Evolutionary conservation across 176 grass and related monocot species (phyloP).

Genomic region (Triticum urartu): DNA sequence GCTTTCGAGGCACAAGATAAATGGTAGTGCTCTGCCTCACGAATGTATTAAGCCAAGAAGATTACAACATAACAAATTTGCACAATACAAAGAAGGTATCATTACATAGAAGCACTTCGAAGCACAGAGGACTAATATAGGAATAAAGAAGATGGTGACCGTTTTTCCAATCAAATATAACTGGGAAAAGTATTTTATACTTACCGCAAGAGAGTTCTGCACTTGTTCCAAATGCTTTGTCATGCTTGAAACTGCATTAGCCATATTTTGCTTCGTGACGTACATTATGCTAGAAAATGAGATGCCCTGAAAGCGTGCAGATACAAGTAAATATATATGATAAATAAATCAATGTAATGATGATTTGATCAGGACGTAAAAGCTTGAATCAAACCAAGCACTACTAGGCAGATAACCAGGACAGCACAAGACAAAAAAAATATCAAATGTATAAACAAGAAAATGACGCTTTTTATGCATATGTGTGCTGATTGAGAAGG

Average conservation of each 20-base stretch:
- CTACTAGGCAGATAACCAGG: not conserved
- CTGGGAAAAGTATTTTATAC: not conserved
- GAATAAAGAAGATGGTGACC: not conserved
- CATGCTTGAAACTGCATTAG: slow-evolving; percentile 76
- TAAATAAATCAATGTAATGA: not conserved
- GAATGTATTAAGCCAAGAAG: not conserved
- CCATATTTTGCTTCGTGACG: slow-evolving; percentile 79
- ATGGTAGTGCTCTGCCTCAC: not conserved
- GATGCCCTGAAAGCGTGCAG: slow-evolving; percentile 46
- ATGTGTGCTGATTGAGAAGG: not conserved
- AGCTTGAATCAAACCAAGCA: slow-evolving; percentile 6
- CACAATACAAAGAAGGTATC: not conserved
- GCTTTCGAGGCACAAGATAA: not conserved
- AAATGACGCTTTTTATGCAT: not conserved
- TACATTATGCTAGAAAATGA: slow-evolving; percentile 84
- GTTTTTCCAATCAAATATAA: not conserved
- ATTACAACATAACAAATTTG: not conserved
- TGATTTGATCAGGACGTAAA: not conserved
- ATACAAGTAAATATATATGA: not conserved
- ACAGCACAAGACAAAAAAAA: not conserved
- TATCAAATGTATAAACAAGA: not conserved
- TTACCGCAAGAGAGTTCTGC: slow-evolving; percentile 76
- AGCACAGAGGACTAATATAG: not conserved
- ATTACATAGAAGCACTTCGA: not conserved
- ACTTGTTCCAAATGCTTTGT: slow-evolving; percentile 79